Base-by-base conservation (phyloP, 2,329 filamentous ascomycete species). In the Alternaria ventricosa region DNA sequence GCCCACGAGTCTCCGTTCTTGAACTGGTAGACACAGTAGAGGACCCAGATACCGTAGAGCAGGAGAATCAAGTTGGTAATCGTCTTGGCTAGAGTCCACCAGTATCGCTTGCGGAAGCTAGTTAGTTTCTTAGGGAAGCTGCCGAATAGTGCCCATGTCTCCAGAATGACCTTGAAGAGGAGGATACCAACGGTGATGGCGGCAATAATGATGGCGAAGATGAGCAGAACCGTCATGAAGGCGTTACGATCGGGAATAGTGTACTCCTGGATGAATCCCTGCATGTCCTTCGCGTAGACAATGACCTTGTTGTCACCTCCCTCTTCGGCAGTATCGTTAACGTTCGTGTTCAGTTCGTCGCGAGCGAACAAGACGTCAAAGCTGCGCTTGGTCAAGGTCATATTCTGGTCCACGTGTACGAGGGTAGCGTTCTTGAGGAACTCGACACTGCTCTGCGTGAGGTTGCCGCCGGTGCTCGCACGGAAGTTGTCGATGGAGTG, bases 11-110 rank as follows among this genome's bases (percentile, higher is more conserved):
- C 96, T 63, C 95, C 94, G 45, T 90, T 87, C 1, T 91, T 96
- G 81, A 98, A 97, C 78, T 99, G 96, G 80, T 95, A 98, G 66
- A 99, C 88, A 79, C 95, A 98, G 82, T 97, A 98, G 46, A 98
- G 84, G 1, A 94, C 93, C 96, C 96, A 98, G 65, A 97, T 88
- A 65, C 96, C 93, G 81, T 98, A 99, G 3, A 98, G 87, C 18
- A 98, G 84, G 64, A 98, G 86, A 71, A 99, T 94, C 80, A 99
- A 86, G 69, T 92, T 92, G 46, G 94, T 97, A 74, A 98, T 92
- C 15, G 94, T 91, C 65, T 95, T 92, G 49, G 91, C 92, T 78
- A 99, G 90, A 59, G 94, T 89, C 70, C 92, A 92, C 96, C 96
- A 98, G 84, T 98, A 98, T 79, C 97, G 92, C 82, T 97, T 92